Evolutionary conservation across 179 eudicot genomes (phyloP), one percentile per base, ranked within the genome.

Genomic region (Dionaea muscipula): DNA sequence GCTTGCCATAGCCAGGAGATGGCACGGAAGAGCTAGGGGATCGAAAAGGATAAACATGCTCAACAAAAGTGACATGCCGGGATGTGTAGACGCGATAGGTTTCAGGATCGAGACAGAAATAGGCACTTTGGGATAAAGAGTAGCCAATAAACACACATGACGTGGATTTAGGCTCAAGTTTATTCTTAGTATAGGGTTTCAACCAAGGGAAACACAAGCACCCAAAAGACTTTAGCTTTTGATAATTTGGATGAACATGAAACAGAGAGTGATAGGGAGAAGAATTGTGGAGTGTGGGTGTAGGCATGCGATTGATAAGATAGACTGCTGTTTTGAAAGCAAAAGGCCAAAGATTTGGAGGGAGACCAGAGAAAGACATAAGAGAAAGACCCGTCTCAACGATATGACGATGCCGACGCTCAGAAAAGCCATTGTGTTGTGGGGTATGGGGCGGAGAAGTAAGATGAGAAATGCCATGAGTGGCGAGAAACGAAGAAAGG

Each of bases 381-480:
- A 43, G 47, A 16, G 47, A 8, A 43, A 2, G 2, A 2, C n/a
- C 2, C 2, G 47, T 43, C 20, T 51, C 56, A 14, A 26, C 38
- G 9, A 26, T 31, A 15, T 51, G 39, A 7, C 5, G 39, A 27
- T 49, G 64, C 2, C 38, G 35, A 1, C 48, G 25, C 24, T 37
- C 36, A 15, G 64, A 36, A 16, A 6, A 18, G 7, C 46, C 54
- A 37, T 59, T 59, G 47, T 48, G 55, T 59, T 59, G 8, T 10
- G 48, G 37, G 7, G 56, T 49, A 24, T 8, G 48, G 64, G 20
- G 64, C n/a, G 8, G 2, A 35, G n/a, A n/a, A n/a, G n/a, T 49
- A 4, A 47, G 22, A 36, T 59, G 63, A 14, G 46, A 9, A 3
- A 59, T 59, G 20, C 55, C 63, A 33, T 59, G 10, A 1, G 43